These are phyloP conservation scores for Talaromyces piceae DNA, from an alignment of 2,329 filamentous ascomycete genomes.

Conservation along the genomic window DNA sequence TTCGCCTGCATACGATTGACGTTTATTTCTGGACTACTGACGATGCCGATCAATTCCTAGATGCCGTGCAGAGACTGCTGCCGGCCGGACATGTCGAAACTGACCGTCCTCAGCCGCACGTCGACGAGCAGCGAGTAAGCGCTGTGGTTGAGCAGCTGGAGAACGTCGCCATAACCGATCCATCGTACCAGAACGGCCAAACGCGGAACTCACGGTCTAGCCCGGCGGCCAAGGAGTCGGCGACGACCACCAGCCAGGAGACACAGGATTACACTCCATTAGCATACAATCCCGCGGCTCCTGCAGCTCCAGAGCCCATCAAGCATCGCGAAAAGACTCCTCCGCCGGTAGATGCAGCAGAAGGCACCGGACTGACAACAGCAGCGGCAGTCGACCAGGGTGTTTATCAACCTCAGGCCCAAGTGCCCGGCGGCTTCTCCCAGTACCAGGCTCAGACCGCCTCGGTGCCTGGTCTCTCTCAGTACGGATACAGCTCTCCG, in stretches of 20 bases:
- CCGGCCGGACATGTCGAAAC: slow-evolving; percentile 40
- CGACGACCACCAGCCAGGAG: slow-evolving; percentile 16
- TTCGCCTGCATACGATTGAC: slow-evolving; percentile 52
- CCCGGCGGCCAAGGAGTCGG: slow-evolving; percentile 8
- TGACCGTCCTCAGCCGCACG: slow-evolving; percentile 34
- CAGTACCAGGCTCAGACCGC: slow-evolving; percentile 19
- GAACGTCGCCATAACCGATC: slow-evolving; percentile 51
- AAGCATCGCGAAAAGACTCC: slow-evolving; percentile 60
- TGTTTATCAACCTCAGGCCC: slow-evolving; percentile 24
- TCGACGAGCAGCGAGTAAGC: slow-evolving; percentile 41
- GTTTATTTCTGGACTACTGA: slow-evolving; percentile 58
- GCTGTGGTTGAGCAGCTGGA: slow-evolving; percentile 58
- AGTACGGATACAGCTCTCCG: slow-evolving; percentile 16
- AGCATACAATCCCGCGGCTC: slow-evolving; percentile 60
- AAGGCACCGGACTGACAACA: slow-evolving; percentile 39
- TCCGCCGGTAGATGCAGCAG: slow-evolving; percentile 50
- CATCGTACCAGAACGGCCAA: slow-evolving; percentile 40
- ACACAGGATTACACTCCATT: slow-evolving; percentile 42
- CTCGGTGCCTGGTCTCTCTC: slow-evolving; percentile 14
- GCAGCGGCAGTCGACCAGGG: slow-evolving; percentile 34
- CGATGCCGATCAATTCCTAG: slow-evolving; percentile 49
- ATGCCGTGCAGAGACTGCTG: slow-evolving; percentile 34
- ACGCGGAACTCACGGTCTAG: slow-evolving; percentile 30
- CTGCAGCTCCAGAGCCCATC: slow-evolving; percentile 58
- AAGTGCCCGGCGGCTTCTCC: slow-evolving; percentile 17